Conservation (phyloP, 495 filamentous ascomycete genomes). For the Symbiotaphrina buchneri region DNA sequence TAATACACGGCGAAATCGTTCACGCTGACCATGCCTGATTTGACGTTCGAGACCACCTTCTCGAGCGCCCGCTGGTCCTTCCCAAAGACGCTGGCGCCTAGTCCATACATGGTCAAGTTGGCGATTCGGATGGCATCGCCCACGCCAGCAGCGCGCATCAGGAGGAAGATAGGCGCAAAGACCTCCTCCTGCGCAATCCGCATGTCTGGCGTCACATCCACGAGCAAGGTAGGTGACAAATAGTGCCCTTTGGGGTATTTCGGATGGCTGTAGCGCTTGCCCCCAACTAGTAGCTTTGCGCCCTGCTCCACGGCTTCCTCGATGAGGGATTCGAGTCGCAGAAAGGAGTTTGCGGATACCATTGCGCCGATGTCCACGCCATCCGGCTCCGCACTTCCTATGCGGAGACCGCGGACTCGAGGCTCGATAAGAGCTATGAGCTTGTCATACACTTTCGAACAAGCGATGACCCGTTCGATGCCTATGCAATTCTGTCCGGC, state of each 20-base stretch:
- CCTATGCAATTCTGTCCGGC: slow-evolving; percentile 98
- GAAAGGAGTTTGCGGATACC: slow-evolving; percentile 57
- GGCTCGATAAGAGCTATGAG: slow-evolving; percentile 49
- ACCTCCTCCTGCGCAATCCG: slow-evolving; percentile 76
- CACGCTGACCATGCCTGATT: slow-evolving; percentile 73
- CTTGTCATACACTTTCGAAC: slow-evolving; percentile 45
- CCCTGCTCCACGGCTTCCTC: slow-evolving; percentile 53
- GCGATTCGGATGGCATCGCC: slow-evolving; percentile 42
- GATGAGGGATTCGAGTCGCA: slow-evolving; percentile 45
- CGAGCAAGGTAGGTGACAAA: slow-evolving; percentile 75
- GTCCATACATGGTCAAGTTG: slow-evolving; percentile 55
- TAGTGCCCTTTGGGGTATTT: slow-evolving; percentile 60
- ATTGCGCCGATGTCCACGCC: slow-evolving; percentile 67
- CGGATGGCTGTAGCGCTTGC: slow-evolving; percentile 47
- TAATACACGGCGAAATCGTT: slow-evolving; percentile 92
- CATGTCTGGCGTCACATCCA: slow-evolving; percentile 41
- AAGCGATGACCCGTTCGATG: slow-evolving; percentile 76
- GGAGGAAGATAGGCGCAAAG: slow-evolving; percentile 73
- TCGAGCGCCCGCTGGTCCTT: slow-evolving; percentile 20
- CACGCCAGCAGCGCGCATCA: slow-evolving; percentile 47
- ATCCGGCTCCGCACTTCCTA: slow-evolving; percentile 39
- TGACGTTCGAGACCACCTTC: slow-evolving; percentile 39
- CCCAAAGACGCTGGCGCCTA: slow-evolving; percentile 60
- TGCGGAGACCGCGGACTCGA: slow-evolving; percentile 45
- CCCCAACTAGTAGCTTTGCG: slow-evolving; percentile 62